phyloP scores from a whole-genome alignment of 148 eudicot species.

The Polygonum maritimum region DNA sequence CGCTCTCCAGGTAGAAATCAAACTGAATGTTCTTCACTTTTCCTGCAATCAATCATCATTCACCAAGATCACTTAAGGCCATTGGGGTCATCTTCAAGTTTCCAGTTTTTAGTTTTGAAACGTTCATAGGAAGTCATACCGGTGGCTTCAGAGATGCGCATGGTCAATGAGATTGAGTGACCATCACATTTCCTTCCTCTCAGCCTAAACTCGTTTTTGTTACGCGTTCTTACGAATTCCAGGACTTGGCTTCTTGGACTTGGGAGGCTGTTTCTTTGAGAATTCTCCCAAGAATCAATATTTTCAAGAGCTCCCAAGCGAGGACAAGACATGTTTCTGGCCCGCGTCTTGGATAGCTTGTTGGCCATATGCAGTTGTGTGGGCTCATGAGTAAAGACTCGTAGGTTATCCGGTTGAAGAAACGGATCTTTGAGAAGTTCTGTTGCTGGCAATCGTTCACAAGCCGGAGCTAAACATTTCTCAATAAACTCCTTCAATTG shows the following conservation, averaged over 20 bases:
- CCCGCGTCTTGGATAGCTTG: conserved; percentile 21
- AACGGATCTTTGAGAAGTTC: conserved; percentile 62
- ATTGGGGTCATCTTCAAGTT: too few relatives aligned
- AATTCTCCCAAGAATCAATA: conserved; percentile 19
- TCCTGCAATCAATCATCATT: conserved; percentile 27
- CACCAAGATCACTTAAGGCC: too few relatives aligned
- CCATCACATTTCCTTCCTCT: conserved; percentile 50
- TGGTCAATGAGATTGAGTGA: conserved; percentile 49
- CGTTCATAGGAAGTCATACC: conserved; percentile 6
- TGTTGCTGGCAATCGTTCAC: conserved; percentile 51
- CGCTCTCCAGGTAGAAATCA: conserved; percentile 47
- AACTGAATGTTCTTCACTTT: conserved; percentile 51
- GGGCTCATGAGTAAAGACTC: conserved; percentile 12
- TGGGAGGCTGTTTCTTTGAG: conserved; percentile 20
- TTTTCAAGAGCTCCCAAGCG: conserved; percentile 61
- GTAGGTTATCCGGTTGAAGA: conserved; percentile 25
- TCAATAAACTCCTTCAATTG: conserved; percentile 60
- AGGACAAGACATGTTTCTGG: conserved; percentile 23
- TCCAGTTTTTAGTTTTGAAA: too few relatives aligned
- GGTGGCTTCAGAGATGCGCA: conserved; percentile 48
- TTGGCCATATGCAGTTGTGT: conserved; percentile 25
- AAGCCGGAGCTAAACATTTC: conserved; percentile 66
- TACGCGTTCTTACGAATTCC: conserved; percentile 44
- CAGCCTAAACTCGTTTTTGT: conserved; percentile 53
- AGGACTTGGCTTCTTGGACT: conserved; percentile 27